Base-by-base conservation (phyloP, 768 basidiomycete species). In the Psilocybe sp. region DNA sequence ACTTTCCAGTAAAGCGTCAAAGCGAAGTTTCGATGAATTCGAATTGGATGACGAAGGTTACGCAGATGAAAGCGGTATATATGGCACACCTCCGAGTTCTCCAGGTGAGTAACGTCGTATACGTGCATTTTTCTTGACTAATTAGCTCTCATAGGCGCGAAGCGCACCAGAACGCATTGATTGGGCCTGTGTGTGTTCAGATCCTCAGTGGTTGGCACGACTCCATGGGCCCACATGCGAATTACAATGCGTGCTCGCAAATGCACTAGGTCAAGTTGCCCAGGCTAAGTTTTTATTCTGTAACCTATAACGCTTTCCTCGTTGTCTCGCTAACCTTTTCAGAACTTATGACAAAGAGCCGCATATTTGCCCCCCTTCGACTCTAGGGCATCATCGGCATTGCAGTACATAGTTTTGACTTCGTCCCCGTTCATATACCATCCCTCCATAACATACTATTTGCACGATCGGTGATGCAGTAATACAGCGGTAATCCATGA, bases 1-100 rank as follows among this genome's bases (percentile, higher is more conserved):
- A 1, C 65, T 84, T 44, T 81, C 80, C 11, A 83, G 81, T 59
- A 79, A 69, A 58, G 69, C 78, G 36, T 81, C 81, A 12, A 86
- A 86, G 64, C 75, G 82, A 36, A 78, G 78, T 49, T 72, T 79
- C 50, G 76, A 79, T 28, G 64, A 67, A 34, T 60, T 69, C 51
- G 78, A 76, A 45, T 50, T 58, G 15, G 74, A 69, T 20, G 64
- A 62, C 31, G 69, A 69, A 35, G 66, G 61, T 11, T 54, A 57
- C 32, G 73, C 71, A 12, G 59, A 66, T 23, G 68, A 68, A 28
- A 66, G 60, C 35, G 68, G 66, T 15, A n/a, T 33, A 36, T 64
- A 64, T 5, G 48, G 50, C 19, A 57, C 64, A 49, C 53, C 60
- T 46, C 64, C 63, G 23, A 61, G 61, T 52, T 79, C 80, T 50